phyloP scores from a whole-genome alignment of 1,139 yeast species.

The Nakaseomyces uthaithaninus region DNA sequence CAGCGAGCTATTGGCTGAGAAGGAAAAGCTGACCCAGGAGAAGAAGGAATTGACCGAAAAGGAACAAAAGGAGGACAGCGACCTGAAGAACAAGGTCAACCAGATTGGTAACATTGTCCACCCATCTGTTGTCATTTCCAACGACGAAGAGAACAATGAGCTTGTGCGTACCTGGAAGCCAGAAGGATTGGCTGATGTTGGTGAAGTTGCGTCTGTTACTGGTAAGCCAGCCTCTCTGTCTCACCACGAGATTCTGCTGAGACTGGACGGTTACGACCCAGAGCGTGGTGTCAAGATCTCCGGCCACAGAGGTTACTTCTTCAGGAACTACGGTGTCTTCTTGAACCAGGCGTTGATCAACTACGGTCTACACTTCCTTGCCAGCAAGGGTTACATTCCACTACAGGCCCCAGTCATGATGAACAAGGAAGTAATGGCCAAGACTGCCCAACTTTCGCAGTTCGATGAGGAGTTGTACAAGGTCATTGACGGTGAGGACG shows the following conservation, averaged over 20 bases:
- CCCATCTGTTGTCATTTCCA: constrained; percentile 77
- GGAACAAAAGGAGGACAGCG: constrained; percentile 75
- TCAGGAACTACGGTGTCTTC: constrained; percentile 92
- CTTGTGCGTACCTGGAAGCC: constrained; percentile 86
- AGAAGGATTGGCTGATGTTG: constrained; percentile 46
- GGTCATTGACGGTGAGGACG: constrained; percentile 94
- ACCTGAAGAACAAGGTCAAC: constrained; percentile 71
- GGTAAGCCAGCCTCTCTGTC: constrained; percentile 74
- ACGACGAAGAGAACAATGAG: constrained; percentile 86
- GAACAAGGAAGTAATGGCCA: constrained; percentile 99
- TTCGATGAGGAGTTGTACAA: constrained; percentile 97
- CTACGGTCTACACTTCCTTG: constrained; percentile 82
- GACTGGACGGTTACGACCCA: constrained; percentile 96
- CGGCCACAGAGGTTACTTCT: constrained; percentile 97
- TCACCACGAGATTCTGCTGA: constrained; percentile 88
- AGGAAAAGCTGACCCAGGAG: constrained; percentile 61
- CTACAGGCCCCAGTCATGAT: constrained; percentile 99
- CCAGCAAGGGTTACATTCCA: constrained; percentile 74
- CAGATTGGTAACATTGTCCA: constrained; percentile 91
- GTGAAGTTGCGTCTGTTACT: constrained; percentile 61
- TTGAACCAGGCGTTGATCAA: constrained; percentile 96
- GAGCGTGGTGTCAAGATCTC: constrained; percentile 97
- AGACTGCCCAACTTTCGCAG: constrained; percentile 95
- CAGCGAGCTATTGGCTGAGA: constrained; percentile 65
- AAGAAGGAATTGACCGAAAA: constrained; percentile 57